Conservation (phyloP, 2,329 filamentous ascomycete species). For the Cladosporium sp. region DNA sequence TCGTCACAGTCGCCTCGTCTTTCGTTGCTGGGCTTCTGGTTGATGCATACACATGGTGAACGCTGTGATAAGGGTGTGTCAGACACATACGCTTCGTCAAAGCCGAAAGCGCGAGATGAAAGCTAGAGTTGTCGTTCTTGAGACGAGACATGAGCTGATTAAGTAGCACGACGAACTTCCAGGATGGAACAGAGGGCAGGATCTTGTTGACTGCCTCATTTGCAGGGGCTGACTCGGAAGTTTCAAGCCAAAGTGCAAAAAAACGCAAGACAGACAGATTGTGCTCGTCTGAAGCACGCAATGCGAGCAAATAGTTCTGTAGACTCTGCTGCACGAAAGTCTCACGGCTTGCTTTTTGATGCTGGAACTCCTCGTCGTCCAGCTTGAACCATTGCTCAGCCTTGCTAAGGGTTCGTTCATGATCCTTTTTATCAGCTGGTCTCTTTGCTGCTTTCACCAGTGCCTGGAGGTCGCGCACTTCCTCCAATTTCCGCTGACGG, state of each 20-base stretch:
- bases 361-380: slow-evolving; percentile 78
- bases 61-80: slow-evolving; percentile 92
- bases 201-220: slow-evolving; percentile 70
- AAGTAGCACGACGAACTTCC: slow-evolving; percentile 88
- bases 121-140: slow-evolving; percentile 60
- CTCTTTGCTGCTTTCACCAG: slow-evolving; percentile 44
- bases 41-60: slow-evolving; percentile 92
- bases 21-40: slow-evolving; percentile 54
- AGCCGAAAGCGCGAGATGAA: slow-evolving; percentile 68
- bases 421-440: slow-evolving; percentile 42
- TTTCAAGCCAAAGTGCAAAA: slow-evolving; percentile 88
- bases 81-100: slow-evolving; percentile 78
- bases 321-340: slow-evolving; percentile 83
- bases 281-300: slow-evolving; percentile 79
- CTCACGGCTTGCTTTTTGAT: slow-evolving; percentile 68
- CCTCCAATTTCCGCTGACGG: slow-evolving; percentile 71
- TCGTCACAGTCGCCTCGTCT: slow-evolving; percentile 67
- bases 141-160: slow-evolving; percentile 95
- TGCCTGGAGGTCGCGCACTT: slow-evolving; percentile 66
- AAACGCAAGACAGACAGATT: slow-evolving; percentile 88
- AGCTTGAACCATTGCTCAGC: slow-evolving; percentile 87
- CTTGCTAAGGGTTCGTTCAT: slow-evolving; percentile 59
- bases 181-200: slow-evolving; percentile 69
- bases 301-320: slow-evolving; percentile 84
- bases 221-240: slow-evolving; percentile 66